Base-by-base conservation (phyloP, 345 rosid species). In the Cardiospermum halicacabum region DNA sequence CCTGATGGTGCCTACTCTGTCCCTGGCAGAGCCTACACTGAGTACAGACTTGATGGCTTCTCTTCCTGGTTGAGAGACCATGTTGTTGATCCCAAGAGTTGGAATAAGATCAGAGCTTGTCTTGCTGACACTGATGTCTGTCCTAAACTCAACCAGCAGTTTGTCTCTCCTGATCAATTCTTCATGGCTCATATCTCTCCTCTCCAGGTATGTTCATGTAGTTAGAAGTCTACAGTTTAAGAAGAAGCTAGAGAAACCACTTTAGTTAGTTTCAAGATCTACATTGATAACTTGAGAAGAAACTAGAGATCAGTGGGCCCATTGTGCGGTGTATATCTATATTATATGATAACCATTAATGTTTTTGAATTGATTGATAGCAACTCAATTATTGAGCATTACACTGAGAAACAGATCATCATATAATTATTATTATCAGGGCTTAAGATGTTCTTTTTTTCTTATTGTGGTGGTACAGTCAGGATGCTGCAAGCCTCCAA, bases 401-500 rank as follows among this genome's bases (percentile, higher is more conserved):
- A 37, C 62, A 53, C 42, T 15, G 39, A 51, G 28, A n/a, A 34
- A 36, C 55, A 56, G 26, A 22, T 32, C 18, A 11, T 40, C 34
- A 42, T 42, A 66, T 71, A 50, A 66, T 30, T 43, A 36, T 25
- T 21, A 16, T 30, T 58, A 60, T 51, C 26, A n/a, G 22, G 34
- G 21, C 6, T 36, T 56, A 16, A 6, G 51, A 32, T 7, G n/a
- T 3, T 7, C 3, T 0, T 0, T 18, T 32, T 57, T 25, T 5
- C 39, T 34, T 11, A 26, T 21, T 43, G 36, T 12, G 47, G 6
- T 62, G 2, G 19, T 26, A 32, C 82, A 92, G 98, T 84, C 96
- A 22, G 98, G 98, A 7, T 92, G 98, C 43, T 92, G 98, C 55
- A 89, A 92, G 78, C 98, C 98, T 3, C 98, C 98, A 13, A 77